Percentiles rank a stretch among this genome's conserved stretches.
phyloP scores from a whole-genome alignment of 2,329 filamentous ascomycete species.

The Aspergillus viridinutans region DNA sequence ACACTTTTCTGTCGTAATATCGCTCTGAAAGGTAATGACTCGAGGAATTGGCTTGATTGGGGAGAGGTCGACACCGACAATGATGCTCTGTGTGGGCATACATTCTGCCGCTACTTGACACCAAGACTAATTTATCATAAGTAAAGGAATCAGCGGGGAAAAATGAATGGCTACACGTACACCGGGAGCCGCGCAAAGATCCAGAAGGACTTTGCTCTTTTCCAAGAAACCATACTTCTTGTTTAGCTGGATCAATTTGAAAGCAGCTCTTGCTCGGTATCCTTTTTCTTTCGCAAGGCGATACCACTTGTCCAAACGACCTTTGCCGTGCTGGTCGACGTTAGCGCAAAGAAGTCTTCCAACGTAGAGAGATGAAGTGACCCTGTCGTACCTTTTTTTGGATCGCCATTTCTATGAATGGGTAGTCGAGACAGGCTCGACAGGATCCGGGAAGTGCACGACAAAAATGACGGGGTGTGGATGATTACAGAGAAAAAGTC shows the following conservation, averaged over 20 bases:
- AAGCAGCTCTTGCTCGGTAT: conserved; percentile 90
- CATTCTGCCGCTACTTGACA: conserved; percentile 93
- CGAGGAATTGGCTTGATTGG: conserved; percentile 95
- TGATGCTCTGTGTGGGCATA: conserved; percentile 85
- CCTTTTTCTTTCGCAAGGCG: conserved; percentile 98
- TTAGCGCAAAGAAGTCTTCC: conserved; percentile 23
- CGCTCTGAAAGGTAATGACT: conserved; percentile 92
- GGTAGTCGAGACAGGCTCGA: conserved; percentile 23
- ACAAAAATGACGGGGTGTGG: conserved; percentile 6
- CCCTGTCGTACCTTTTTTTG: conserved; percentile 70
- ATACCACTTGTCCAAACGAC: conserved; percentile 98
- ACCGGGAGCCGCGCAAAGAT: conserved; percentile 95
- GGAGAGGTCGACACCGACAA: conserved; percentile 88
- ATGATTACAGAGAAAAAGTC: conserved; percentile 16
- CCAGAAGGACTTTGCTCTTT: conserved; percentile 90
- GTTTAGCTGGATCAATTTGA: conserved; percentile 97
- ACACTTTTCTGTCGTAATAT: conserved; percentile 97
- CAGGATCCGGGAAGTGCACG: conserved; percentile 14
- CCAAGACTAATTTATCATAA: conserved; percentile 63
- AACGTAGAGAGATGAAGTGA: conserved; percentile 4
- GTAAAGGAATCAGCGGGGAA: conserved; percentile 5
- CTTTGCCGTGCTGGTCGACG: conserved; percentile 71
- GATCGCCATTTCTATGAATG: conserved; percentile 67
- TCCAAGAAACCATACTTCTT: conserved; percentile 99
- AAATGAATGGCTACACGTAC: conserved; percentile 47